Base-by-base conservation (phyloP, 192 early-diverging fungal genomes). In the Linnemannia exigua region DNA sequence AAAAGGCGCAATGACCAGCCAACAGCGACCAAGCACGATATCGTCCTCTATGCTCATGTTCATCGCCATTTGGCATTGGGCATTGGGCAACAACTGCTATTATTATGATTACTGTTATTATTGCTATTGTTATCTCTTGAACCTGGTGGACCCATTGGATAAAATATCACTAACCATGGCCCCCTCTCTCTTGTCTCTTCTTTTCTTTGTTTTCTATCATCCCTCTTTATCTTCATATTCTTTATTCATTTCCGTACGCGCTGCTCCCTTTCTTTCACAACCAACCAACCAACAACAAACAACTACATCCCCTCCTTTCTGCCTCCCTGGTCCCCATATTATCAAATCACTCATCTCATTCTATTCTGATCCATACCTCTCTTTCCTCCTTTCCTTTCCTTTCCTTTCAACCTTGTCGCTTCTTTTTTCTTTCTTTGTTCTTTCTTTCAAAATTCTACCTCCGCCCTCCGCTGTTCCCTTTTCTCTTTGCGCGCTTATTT, bases 1-100 rank as follows among this genome's bases (percentile, higher is more conserved):
- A 63, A 50, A 63, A 63, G 58, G 58, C 58, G 28, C 58, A 63
- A 63, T 63, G 58, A 63, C 58, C 58, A 63, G 28, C 58, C 58
- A 63, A 63, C 58, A 33, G 58, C 58, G 58, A 63, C 25, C 28
- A 63, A 63, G 25, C 2, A 63, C 58, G 58, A 63, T 63, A 63
- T 33, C 25, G 28, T 44, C 5, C 41, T 44, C 41, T n/a, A 44
- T 44, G 41, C 41, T 44, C 9, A 9, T 44, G 41, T 9, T 44
- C 41, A 44, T 44, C 41, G 41, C n/a, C n/a, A n/a, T n/a, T n/a
- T 6, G 41, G 41, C 41, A 44, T 44, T 44, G 41, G n/a, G 41
- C 41, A 44, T 44, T 44, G 41, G 41, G 5, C 3, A 44, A 44
- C 9, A 44, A 6, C n/a, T n/a, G n/a, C n/a, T n/a, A n/a, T 44